phyloP scores from a whole-genome alignment of 192 early-diverging fungal genomes.

The Linnemannia zychae region DNA sequence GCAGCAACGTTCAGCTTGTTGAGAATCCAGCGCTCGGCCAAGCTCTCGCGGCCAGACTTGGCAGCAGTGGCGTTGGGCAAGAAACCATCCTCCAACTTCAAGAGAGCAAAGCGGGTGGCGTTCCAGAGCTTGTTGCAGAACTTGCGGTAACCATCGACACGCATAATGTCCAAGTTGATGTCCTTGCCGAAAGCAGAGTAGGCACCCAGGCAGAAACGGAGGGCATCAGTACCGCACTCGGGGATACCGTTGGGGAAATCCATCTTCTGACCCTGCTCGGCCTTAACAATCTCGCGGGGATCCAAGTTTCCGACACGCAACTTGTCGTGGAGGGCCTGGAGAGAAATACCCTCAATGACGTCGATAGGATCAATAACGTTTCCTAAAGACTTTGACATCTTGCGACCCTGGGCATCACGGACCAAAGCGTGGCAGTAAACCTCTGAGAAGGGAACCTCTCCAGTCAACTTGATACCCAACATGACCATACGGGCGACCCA shows the following conservation, averaged over 20 bases:
- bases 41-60: constrained; percentile 83
- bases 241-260: constrained; percentile 98
- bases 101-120: constrained; percentile 94
- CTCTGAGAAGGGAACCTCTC: constrained; percentile 93
- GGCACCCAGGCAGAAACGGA: constrained; percentile 85
- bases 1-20: constrained; percentile 88
- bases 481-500: constrained; percentile 99
- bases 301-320: constrained; percentile 92
- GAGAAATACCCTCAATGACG: constrained; percentile 93
- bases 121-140: constrained; percentile 99
- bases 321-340: constrained; percentile 82
- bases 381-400: constrained; percentile 97
- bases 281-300: constrained; percentile 88
- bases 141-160: constrained; percentile 99
- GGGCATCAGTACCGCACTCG: constrained; percentile 97
- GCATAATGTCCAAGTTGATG: constrained; percentile 94
- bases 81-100: constrained; percentile 94
- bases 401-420: constrained; percentile 97
- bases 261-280: constrained; percentile 84
- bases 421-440: constrained; percentile 99
- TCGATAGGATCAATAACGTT: constrained; percentile 99
- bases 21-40: constrained; percentile 95
- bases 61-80: constrained; percentile 70
- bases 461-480: constrained; percentile 96
- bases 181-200: constrained; percentile 86